phyloP scores from a whole-genome alignment of 163 green algal species.

The Coccomyxa subellipsoidea region DNA sequence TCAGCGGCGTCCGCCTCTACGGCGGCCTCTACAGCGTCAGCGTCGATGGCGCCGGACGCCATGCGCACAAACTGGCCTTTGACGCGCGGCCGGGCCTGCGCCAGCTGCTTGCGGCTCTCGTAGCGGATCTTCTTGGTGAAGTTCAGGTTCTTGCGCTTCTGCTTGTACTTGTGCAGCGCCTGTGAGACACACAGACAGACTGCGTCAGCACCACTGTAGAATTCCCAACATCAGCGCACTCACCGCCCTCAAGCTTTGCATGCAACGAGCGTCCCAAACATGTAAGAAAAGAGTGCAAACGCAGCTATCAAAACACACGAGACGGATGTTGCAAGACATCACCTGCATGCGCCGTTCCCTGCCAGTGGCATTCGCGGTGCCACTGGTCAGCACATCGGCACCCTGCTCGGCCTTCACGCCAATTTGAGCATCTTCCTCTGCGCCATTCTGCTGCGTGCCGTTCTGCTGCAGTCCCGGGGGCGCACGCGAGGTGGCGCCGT shows the following conservation, averaged over 20 bases:
- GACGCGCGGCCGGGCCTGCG: constrained; percentile 45
- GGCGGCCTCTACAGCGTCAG: background rate
- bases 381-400: background rate
- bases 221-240: background rate
- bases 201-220: background rate
- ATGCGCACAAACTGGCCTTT: constrained; percentile 56
- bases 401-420: background rate
- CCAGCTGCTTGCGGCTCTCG: constrained; percentile 55
- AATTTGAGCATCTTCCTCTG: background rate
- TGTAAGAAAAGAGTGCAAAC: too few species aligned
- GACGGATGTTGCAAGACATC: too few species aligned
- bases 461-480: background rate
- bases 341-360: background rate
- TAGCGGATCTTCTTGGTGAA: constrained; percentile 62
- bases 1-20: background rate
- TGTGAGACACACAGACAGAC: background rate
- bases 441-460: background rate
- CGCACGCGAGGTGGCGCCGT: background rate
- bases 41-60: background rate
- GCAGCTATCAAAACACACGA: too few species aligned
- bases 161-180: constrained; percentile 50
- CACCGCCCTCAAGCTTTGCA: too few species aligned
- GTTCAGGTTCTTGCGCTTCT: constrained; percentile 51
- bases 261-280: too few species aligned
- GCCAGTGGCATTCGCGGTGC: background rate